These are phyloP conservation scores for Aspergillus alliaceus DNA, from an alignment of 2,329 filamentous ascomycete genomes.

Conservation along the genomic window DNA sequence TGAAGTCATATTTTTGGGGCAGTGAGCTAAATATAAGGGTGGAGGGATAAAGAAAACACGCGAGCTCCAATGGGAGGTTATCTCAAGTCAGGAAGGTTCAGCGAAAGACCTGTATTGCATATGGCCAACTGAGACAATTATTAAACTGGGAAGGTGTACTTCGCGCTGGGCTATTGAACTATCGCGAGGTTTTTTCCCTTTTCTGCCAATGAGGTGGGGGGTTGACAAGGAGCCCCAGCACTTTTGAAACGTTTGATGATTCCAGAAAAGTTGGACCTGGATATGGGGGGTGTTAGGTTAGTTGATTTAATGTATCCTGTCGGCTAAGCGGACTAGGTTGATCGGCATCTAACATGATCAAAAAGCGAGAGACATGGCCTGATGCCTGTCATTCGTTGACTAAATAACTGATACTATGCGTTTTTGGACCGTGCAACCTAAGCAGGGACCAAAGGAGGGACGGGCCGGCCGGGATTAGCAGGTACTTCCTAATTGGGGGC, in stretches of 20 bases:
- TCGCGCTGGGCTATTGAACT: neutral
- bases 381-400: neutral
- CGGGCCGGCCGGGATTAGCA: constrained; percentile 17
- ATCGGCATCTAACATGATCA: constrained; percentile 3
- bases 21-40: neutral
- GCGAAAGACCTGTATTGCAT: neutral
- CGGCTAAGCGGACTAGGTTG: neutral
- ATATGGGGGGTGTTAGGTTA: neutral
- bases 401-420: neutral
- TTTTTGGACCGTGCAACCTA: constrained; percentile 14
- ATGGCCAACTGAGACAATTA: neutral
- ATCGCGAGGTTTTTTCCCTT: neutral
- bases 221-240: neutral
- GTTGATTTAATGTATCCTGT: neutral
- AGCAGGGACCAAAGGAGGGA: constrained; percentile 12
- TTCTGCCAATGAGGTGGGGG: neutral
- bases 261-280: neutral
- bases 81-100: neutral
- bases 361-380: neutral
- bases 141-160: neutral
- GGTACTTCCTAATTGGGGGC: neutral
- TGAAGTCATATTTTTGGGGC: constrained; percentile 4
- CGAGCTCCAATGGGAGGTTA: neutral
- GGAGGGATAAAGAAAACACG: neutral
- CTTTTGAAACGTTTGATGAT: neutral